Conservation (phyloP, 768 basidiomycete species). For the Stropharia rugosoannulata region DNA sequence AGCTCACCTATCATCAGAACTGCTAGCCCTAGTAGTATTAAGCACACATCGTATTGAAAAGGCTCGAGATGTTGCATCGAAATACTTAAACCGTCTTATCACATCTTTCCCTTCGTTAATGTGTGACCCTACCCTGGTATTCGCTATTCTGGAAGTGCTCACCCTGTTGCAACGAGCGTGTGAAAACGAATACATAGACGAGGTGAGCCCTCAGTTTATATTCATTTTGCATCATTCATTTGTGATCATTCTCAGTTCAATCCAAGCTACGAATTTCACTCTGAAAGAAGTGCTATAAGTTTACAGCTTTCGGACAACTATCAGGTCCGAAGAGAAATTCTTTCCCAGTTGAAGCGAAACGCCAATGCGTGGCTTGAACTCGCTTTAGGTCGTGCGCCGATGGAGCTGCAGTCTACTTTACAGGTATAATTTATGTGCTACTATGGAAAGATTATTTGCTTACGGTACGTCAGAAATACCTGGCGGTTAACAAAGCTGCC, state of each 20-base stretch:
- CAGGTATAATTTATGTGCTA: conserved; percentile 52
- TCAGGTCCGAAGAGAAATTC: conserved; percentile 79
- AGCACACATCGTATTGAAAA: conserved; percentile 84
- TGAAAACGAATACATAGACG: conserved; percentile 89
- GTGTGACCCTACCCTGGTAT: conserved; percentile 87
- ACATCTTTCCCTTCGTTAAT: conserved; percentile 92
- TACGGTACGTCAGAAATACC: conserved; percentile 69
- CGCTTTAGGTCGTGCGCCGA: conserved; percentile 83
- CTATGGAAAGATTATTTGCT: conserved; percentile 2
- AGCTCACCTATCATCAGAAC: conserved; percentile 62
- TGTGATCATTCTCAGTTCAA: conserved; percentile 64
- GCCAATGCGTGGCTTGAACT: conserved; percentile 85
- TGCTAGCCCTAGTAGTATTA: conserved; percentile 70
- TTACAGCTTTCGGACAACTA: conserved; percentile 88
- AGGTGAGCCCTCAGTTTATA: conserved; percentile 47
- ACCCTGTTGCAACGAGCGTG: conserved; percentile 86
- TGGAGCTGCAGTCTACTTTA: conserved; percentile 89
- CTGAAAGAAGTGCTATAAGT: conserved; percentile 71
- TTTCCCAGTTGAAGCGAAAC: conserved; percentile 69
- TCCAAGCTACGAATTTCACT: conserved; percentile 79
- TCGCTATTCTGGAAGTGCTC: conserved; percentile 86
- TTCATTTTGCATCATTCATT: neutral
- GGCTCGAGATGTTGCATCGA: conserved; percentile 78
- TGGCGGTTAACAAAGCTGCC: conserved; percentile 69
- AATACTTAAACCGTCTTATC: conserved; percentile 82